Percentiles rank a stretch among this genome's conserved stretches.
Evolutionary conservation across 495 filamentous ascomycete species (phyloP).

Genomic region (Chaetomidium leptoderma): DNA sequence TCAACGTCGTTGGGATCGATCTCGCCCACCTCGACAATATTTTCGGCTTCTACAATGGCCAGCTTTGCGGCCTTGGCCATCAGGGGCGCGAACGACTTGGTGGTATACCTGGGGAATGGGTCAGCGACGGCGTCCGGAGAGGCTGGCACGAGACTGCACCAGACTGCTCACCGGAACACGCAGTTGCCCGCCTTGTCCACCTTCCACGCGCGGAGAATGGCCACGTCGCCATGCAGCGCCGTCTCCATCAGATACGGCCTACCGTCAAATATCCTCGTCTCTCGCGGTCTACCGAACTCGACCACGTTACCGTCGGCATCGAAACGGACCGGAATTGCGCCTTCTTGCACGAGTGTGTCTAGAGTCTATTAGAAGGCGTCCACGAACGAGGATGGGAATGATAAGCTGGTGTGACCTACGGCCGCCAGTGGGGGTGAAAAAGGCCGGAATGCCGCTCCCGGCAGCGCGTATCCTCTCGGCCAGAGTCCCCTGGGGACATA

Average conservation of each 20-base stretch:
- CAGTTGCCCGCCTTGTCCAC: slow-evolving; percentile 62
- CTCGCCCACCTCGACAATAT: slow-evolving; percentile 58
- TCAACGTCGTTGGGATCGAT: slow-evolving; percentile 56
- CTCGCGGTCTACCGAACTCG: slow-evolving; percentile 51
- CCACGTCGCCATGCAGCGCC: slow-evolving; percentile 59
- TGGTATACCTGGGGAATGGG: slow-evolving; percentile 47
- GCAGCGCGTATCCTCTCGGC: slow-evolving; percentile 60
- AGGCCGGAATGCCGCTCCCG: slow-evolving; percentile 63
- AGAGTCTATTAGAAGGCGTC: neutral
- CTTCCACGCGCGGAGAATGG: slow-evolving; percentile 60
- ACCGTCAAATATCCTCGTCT: slow-evolving; percentile 57
- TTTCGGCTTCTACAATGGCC: slow-evolving; percentile 64
- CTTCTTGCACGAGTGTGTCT: slow-evolving; percentile 58
- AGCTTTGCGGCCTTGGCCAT: slow-evolving; percentile 61
- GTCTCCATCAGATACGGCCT: slow-evolving; percentile 59
- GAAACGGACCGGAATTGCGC: slow-evolving; percentile 54
- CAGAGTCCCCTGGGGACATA: slow-evolving; percentile 62
- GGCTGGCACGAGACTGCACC: too few species aligned
- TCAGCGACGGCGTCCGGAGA: neutral
- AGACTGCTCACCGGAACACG: slow-evolving; percentile 45
- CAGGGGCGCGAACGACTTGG: slow-evolving; percentile 54
- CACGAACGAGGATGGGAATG: neutral
- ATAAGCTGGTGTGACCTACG: slow-evolving; percentile 29
- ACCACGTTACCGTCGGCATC: slow-evolving; percentile 50
- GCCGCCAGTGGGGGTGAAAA: slow-evolving; percentile 61